Evolutionary conservation across 495 filamentous ascomycete species (phyloP), one percentile per base, ranked within the genome.

Genomic region (Trichoderma reesei): DNA sequence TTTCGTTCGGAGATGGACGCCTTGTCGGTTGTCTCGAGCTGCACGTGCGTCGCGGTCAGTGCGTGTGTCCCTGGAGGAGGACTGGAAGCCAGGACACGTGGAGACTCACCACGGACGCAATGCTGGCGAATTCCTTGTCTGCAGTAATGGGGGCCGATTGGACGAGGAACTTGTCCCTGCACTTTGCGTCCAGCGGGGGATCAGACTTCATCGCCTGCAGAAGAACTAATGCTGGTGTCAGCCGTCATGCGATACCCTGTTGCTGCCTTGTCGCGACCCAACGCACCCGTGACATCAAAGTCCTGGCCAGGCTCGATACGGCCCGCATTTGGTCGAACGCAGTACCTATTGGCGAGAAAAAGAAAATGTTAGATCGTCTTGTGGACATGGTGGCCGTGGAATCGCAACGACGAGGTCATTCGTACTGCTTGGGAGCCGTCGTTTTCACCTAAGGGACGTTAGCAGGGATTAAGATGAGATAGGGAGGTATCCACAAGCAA

Each of bases 131-230:
- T 69, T 97, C 91, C 76, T 88, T 88, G 66, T 96, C 92, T 65
- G 83, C 82, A 5, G 88, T 87, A 68, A 98, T 90, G 41, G 85
- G 78, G 65, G 96, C 90, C 20, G 93, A 95, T 77, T 98, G 94
- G 41, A 98, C 95, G 60, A 98, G 84, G 74, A 98, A 98, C 79
- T 98, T 98, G 79, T 98, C 94, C 72, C 90, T 87, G 80, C 93
- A 98, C 71, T 90, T 90, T 44, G 87, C 88, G 70, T 96, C 92
- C 39, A 75, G 64, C 3, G 94, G 84, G 34, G 93, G 94, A 70
- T 97, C 91, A 70, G 92, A 86, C 78, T 96, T 96, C 95, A 98
- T 96, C 26, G 92, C 91, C 78, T 98, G 94, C 34, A 98, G 84
- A 42, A 98, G 84, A 20, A 98, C 94, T 96, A 71, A 26, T 61